Conservation (phyloP, 148 eudicot genomes). For the Suaeda aralocaspica region DNA sequence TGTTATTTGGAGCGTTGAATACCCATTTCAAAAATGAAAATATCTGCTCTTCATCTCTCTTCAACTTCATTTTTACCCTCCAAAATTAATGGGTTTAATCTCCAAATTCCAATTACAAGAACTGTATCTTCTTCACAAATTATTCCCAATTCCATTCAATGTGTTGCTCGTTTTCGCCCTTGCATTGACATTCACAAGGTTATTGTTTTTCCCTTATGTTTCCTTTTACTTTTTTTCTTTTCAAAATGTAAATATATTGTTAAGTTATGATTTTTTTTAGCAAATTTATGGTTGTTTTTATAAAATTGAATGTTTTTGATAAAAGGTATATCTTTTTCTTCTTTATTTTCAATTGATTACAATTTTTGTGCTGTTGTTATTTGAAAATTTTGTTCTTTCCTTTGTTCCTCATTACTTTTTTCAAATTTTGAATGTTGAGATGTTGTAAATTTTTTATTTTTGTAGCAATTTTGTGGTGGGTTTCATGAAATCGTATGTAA, state of each 20-base stretch:
- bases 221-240: neutral
- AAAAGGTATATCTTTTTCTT: neutral
- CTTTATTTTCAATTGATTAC: neutral
- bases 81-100: too few species aligned
- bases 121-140: too few species aligned
- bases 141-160: slow-evolving; percentile 27
- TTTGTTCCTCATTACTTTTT: too few species aligned
- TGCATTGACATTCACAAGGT: slow-evolving; percentile 69
- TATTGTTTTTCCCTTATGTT: neutral
- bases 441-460: neutral
- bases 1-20: too few species aligned
- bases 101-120: too few species aligned
- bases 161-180: slow-evolving; percentile 50
- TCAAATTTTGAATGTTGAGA: too few species aligned
- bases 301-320: neutral
- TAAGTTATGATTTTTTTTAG: neutral
- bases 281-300: neutral
- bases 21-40: too few species aligned
- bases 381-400: too few species aligned
- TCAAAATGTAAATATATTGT: neutral
- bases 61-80: too few species aligned
- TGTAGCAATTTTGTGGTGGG: neutral
- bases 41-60: too few species aligned
- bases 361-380: neutral
- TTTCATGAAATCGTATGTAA: neutral